A percentile compares a stretch with the other conserved stretches of the same genome.
phyloP scores from a whole-genome alignment of 2,329 filamentous ascomycete genomes.

The Colletotrichum chlorophyti region DNA sequence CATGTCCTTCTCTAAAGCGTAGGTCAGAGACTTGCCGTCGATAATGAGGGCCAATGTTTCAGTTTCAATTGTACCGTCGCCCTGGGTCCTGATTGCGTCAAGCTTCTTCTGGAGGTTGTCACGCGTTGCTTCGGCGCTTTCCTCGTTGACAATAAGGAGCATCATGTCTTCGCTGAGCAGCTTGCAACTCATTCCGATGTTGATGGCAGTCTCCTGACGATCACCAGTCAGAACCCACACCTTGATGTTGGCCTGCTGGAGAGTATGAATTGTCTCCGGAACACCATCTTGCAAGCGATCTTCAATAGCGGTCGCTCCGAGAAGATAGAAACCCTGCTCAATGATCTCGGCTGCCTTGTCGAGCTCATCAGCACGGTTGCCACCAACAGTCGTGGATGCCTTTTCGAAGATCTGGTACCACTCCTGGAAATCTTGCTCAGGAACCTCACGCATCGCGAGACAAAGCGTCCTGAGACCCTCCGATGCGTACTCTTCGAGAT shows the following conservation, averaged over 20 bases:
- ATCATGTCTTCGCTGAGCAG: slow-evolving; percentile 99
- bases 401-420: slow-evolving; percentile 89
- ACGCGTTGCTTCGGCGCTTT: slow-evolving; percentile 76
- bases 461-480: slow-evolving; percentile 95
- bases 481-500: slow-evolving; percentile 98
- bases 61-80: slow-evolving; percentile 76
- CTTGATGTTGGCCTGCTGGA: slow-evolving; percentile 97
- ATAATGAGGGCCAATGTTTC: slow-evolving; percentile 93
- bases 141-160: slow-evolving; percentile 94
- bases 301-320: slow-evolving; percentile 96
- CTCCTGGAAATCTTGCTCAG: slow-evolving; percentile 86
- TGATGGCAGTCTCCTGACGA: slow-evolving; percentile 98
- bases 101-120: slow-evolving; percentile 94
- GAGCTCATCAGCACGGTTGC: slow-evolving; percentile 90
- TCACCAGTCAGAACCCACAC: slow-evolving; percentile 98
- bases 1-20: slow-evolving; percentile 88
- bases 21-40: slow-evolving; percentile 94
- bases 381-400: slow-evolving; percentile 87
- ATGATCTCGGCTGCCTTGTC: slow-evolving; percentile 98
- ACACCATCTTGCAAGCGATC: slow-evolving; percentile 97
- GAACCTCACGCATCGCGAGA: slow-evolving; percentile 90
- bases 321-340: slow-evolving; percentile 87
- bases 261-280: slow-evolving; percentile 95
- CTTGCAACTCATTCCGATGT: slow-evolving; percentile 99
- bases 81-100: slow-evolving; percentile 86